Conservation (phyloP, 2,329 filamentous ascomycete genomes). For the Madurella mycetomatis region DNA sequence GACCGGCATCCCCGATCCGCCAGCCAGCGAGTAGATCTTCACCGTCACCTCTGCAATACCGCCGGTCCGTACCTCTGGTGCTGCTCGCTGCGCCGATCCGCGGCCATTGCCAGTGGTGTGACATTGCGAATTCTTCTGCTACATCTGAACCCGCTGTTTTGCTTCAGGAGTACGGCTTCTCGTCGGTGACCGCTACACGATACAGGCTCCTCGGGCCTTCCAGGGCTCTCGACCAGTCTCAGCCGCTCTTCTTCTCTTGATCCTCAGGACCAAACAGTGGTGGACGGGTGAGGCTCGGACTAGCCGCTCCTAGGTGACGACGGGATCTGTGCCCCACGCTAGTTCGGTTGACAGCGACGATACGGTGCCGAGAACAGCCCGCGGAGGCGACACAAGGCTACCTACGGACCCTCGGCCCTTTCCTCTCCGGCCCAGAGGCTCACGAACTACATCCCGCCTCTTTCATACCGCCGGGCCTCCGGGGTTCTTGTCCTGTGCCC, state of each 20-base stretch:
- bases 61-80: constrained; percentile 7
- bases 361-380: constrained; percentile 34
- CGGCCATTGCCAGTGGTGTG: constrained; percentile 22
- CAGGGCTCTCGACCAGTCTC: constrained; percentile 3
- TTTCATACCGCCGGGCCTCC: constrained; percentile 1
- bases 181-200: constrained; percentile 19
- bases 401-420: constrained; percentile 10
- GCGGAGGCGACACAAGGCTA: constrained; percentile 14
- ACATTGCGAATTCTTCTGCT: constrained; percentile 19
- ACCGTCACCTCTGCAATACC: constrained; percentile 7
- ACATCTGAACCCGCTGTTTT: constrained; percentile 14
- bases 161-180: constrained; percentile 5
- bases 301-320: constrained; percentile 33
- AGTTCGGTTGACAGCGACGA: constrained; percentile 19
- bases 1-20: too few relatives aligned
- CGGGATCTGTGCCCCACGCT: constrained; percentile 37
- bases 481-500: constrained; percentile 10
- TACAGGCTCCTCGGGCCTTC: constrained; percentile 15
- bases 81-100: constrained; percentile 23
- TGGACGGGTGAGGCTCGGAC: constrained; percentile 32
- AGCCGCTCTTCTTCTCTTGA: constrained; percentile 9
- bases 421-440: constrained; percentile 5
- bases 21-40: too few relatives aligned
- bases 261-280: constrained; percentile 27
- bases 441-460: constrained; percentile 6